These are phyloP conservation scores for Rubia yunnanensis DNA, from an alignment of 257 asterid genomes.

Conservation along the genomic window DNA sequence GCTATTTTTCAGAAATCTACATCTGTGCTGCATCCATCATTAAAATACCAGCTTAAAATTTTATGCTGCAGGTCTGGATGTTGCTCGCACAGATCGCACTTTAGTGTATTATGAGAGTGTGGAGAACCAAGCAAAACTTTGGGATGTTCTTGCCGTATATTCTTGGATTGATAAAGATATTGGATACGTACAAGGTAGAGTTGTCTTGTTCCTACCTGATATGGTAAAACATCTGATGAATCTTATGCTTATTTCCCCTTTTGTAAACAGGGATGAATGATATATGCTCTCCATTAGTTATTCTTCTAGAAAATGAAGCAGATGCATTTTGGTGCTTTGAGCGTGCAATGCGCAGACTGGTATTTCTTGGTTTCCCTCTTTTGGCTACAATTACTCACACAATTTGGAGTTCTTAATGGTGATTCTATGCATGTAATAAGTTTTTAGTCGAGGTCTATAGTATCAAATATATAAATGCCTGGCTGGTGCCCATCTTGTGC, in stretches of 20 bases:
- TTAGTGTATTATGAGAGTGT: conserved; percentile 68
- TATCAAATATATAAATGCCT: background rate
- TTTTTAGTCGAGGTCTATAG: background rate
- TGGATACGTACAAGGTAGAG: conserved; percentile 93
- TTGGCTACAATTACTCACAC: conserved; percentile 1
- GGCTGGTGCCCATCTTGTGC: background rate
- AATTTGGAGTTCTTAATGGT: background rate
- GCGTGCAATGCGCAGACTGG: conserved; percentile 93
- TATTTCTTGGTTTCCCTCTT: conserved; percentile 21
- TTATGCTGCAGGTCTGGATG: conserved; percentile 65
- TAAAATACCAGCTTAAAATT: background rate
- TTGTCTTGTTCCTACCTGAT: conserved; percentile 14
- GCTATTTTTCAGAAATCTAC: background rate
- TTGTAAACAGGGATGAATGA: conserved; percentile 79
- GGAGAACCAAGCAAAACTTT: conserved; percentile 73
- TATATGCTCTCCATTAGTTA: conserved; percentile 91
- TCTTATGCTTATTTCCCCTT: conserved; percentile 16
- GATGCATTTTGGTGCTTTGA: conserved; percentile 99
- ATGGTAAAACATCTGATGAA: conserved; percentile 14
- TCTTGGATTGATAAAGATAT: conserved; percentile 93
- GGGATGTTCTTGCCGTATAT: conserved; percentile 81
- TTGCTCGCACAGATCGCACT: conserved; percentile 83
- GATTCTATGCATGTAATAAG: background rate
- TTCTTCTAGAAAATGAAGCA: conserved; percentile 85
- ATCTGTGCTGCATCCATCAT: background rate